Base-by-base conservation (phyloP, 1,139 yeast species). In the Scheffersomyces segobiensis region DNA sequence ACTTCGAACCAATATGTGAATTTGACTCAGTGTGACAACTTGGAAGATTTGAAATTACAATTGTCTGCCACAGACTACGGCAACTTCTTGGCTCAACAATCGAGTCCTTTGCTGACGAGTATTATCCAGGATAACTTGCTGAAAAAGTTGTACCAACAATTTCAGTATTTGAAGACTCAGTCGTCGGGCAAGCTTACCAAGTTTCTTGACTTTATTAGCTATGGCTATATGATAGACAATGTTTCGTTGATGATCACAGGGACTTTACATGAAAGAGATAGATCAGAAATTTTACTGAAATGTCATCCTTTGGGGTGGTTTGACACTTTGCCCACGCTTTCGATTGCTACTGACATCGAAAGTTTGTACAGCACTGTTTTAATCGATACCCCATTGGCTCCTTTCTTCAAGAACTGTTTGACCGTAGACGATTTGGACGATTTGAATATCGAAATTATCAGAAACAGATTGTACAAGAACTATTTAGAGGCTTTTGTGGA, bases 281-380 rank as follows among this genome's bases (percentile, higher is more conserved):
- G 91, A 71, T 78, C 87, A 54, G 99, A 95, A 69, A 88, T 95
- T 59, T 82, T 95, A 68, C 86, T 87, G 60, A 88, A 97, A 71
- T 92, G 98, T 72, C 97, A 95, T 71, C 99, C 99, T 0, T 81
- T 96, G 65, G 99, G 99, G 52, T 93, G 98, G 97, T 96, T 96
- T 71, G 99, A 95, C 68, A 95, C 98, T 3, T 84, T 96, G 65
- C 99, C 99, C 39, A 95, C 99, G 0, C 82, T 96, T 62, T 87
- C 96, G 10, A 96, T 93, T 56, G 97, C 98, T 52, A 92, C 97
- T 3, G 98, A 93, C 73, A 87, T 95, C 60, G 97, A 93, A 68
- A 88, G 96, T 49, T 83, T 96, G 67, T 95, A 95, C 77, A 90
- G 89, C 70, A 91, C 97, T 1, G 99, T 96, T n/a, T 82, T 96